A percentile compares a stretch with the other conserved stretches of the same genome.
Evolutionary conservation across 257 asterid genomes (phyloP).

Genomic region (Parsonsia alboflavescens): DNA sequence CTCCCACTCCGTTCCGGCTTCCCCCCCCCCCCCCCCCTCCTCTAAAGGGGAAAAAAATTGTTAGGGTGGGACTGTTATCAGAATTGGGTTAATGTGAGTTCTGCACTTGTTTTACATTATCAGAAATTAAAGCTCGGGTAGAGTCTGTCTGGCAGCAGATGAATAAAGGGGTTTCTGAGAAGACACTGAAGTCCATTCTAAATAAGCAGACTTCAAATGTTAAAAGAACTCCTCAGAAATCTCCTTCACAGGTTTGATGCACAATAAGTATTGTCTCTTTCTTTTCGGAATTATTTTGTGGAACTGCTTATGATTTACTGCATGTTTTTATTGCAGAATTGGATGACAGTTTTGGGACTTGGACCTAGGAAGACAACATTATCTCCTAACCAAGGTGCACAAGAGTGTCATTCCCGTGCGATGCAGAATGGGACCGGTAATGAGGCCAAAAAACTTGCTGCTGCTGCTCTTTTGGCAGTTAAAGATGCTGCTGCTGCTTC

Average conservation of each 20-base stretch:
- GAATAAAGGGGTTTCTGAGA: conserved; percentile 76
- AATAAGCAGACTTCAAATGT: conserved; percentile 32
- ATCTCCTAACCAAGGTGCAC: conserved; percentile 31
- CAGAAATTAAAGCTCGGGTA: conserved; percentile 79
- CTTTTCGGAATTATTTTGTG: conserved; percentile 9
- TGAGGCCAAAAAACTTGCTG: conserved; percentile 75
- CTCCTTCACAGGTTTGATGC: conserved; percentile 39
- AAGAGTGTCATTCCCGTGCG: conserved; percentile 25
- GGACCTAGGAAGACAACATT: conserved; percentile 51
- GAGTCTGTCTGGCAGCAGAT: conserved; percentile 92
- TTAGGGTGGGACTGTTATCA: background rate
- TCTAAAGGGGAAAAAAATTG: too few relatives aligned
- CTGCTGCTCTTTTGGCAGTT: conserved; percentile 92
- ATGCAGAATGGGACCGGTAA: conserved; percentile 38
- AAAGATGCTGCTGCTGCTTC: conserved; percentile 58
- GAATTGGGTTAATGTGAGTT: conserved; percentile 7
- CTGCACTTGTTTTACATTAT: conserved; percentile 15
- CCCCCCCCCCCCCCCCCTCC: background rate
- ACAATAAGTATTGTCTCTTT: conserved; percentile 30
- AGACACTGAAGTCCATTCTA: conserved; percentile 51
- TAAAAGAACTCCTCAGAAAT: conserved; percentile 34
- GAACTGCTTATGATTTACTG: conserved; percentile 6
- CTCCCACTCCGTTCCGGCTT: background rate
- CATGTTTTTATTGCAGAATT: conserved; percentile 44
- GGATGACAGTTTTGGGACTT: conserved; percentile 74